Conservation (phyloP, 495 filamentous ascomycete genomes). For the Aspergillus sclerotiicarbonarius region DNA sequence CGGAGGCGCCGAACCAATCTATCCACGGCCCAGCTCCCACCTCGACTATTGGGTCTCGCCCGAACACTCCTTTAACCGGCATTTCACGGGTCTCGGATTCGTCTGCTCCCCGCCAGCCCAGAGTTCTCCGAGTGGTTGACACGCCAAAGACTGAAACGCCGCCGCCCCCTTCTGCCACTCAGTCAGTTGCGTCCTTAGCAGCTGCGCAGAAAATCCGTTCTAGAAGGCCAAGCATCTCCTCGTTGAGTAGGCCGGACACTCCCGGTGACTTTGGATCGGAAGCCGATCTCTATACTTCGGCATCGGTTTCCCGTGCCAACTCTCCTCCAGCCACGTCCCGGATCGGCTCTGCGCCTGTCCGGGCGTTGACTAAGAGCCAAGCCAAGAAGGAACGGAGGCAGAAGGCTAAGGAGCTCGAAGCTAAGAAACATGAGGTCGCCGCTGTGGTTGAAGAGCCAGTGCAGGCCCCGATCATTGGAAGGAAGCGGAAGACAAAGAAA, state of each 20-base stretch:
- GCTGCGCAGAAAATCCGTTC: slow-evolving; percentile 47
- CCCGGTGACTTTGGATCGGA: slow-evolving; percentile 78
- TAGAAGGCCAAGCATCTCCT: slow-evolving; percentile 58
- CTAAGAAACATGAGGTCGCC: slow-evolving; percentile 57
- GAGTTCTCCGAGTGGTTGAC: slow-evolving; percentile 66
- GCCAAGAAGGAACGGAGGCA: slow-evolving; percentile 78
- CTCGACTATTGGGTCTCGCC: slow-evolving; percentile 31
- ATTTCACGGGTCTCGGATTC: slow-evolving; percentile 49
- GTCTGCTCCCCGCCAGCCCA: slow-evolving; percentile 43
- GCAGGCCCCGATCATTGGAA: slow-evolving; percentile 78
- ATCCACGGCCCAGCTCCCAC: slow-evolving; percentile 20
- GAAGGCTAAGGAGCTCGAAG: slow-evolving; percentile 60
- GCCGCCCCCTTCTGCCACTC: slow-evolving; percentile 32
- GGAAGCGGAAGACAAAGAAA: slow-evolving; percentile 93
- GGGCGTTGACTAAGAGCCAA: slow-evolving; percentile 85
- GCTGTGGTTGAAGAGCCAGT: slow-evolving; percentile 56
- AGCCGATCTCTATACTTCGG: slow-evolving; percentile 70
- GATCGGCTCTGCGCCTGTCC: slow-evolving; percentile 73
- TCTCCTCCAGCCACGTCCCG: slow-evolving; percentile 76
- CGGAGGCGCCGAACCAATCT: slow-evolving; percentile 22
- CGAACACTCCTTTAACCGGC: slow-evolving; percentile 39
- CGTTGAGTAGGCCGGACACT: slow-evolving; percentile 69
- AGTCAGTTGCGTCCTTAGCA: slow-evolving; percentile 40
- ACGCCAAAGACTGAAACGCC: slow-evolving; percentile 69
- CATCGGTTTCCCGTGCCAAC: slow-evolving; percentile 77